These are phyloP conservation scores for Ogataea nakhonphanomensis DNA, from an alignment of 805 yeast genomes.

Conservation along the genomic window DNA sequence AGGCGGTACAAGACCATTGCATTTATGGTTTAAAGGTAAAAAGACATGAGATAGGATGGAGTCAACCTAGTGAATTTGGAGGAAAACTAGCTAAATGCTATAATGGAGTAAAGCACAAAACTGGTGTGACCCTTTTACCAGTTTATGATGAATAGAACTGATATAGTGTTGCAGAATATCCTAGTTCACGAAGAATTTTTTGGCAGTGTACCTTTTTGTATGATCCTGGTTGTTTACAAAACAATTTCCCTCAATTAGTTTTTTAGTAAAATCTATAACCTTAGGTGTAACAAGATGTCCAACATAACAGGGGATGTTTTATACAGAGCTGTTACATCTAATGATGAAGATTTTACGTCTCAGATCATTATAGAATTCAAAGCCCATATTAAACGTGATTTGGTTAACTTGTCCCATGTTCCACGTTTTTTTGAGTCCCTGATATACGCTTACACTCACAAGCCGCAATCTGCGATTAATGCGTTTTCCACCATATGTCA, in stretches of 20 bases:
- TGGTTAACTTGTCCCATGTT: conserved; percentile 48
- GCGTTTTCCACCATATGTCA: conserved; percentile 55
- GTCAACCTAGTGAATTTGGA: conserved; percentile 70
- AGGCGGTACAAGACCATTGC: conserved; percentile 40
- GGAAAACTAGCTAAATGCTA: conserved; percentile 53
- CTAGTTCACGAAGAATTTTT: not conserved
- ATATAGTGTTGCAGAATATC: not conserved
- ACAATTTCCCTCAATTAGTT: not conserved
- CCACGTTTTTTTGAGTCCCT: conserved; percentile 50
- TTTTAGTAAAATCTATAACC: not conserved
- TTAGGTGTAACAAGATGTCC: conserved; percentile 13
- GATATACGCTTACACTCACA: conserved; percentile 39
- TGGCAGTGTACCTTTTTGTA: not conserved
- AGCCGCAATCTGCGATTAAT: conserved; percentile 37
- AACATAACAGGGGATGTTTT: conserved; percentile 24
- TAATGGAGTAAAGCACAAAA: conserved; percentile 53
- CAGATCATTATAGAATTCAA: conserved; percentile 38
- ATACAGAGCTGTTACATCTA: conserved; percentile 24
- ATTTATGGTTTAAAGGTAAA: conserved; percentile 47
- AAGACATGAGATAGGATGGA: conserved; percentile 54
- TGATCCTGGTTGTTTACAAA: conserved; percentile 9
- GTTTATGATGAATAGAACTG: conserved; percentile 38
- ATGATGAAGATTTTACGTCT: conserved; percentile 19
- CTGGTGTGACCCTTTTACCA: conserved; percentile 49
- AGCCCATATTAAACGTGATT: conserved; percentile 52